Base-by-base conservation (phyloP, 2,329 filamentous ascomycete genomes). In the Massarina eburnea region DNA sequence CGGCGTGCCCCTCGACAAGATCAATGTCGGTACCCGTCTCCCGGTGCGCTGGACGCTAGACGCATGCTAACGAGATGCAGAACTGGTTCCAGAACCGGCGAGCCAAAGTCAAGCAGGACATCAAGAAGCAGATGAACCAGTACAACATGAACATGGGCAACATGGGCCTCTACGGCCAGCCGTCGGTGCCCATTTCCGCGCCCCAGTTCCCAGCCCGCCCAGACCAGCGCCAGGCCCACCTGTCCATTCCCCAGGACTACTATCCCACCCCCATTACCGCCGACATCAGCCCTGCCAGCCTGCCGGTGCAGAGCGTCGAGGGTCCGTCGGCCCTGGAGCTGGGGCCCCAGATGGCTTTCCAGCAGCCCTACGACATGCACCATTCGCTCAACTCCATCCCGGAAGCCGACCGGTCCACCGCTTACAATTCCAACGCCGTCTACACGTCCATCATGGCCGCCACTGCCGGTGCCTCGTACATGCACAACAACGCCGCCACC, bases 71-170 rank as follows among this genome's bases (percentile, higher is more conserved):
- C 55, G 27, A 21, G 26, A 15, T 15, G 45, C 53, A 78, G 76
- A 79, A 79, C 56, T 79, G 76, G 76, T 79, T 79, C 54, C 76
- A 79, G 59, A 79, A 79, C 56, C 73, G 76, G 39, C 60, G 76
- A 49, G 76, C 76, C 43, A 79, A 78, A 53, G 73, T 76, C 36
- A 79, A 78, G 66, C 76, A 79, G 53, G 76, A 79, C 58, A 61
- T 69, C 39, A 78, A 78, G 66, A 79, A 78, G 59, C 62, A 68
- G 43, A 44, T 64, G 39, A 71, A 68, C 47, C 65, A 68, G 54
- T 58, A 61, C 49, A 66, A 64, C 55, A 69, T 69, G 67, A 53
- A 55, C 26, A 58, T 68, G 53, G 56, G 57, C 67, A 53, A 55
- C 26, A 57, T 67, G 52, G 56, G 58, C 49, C 55, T 67, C 46